Evolutionary conservation across 495 filamentous ascomycete species (phyloP), one percentile per base, ranked within the genome.

Genomic region (Clavariopsis aquatica): DNA sequence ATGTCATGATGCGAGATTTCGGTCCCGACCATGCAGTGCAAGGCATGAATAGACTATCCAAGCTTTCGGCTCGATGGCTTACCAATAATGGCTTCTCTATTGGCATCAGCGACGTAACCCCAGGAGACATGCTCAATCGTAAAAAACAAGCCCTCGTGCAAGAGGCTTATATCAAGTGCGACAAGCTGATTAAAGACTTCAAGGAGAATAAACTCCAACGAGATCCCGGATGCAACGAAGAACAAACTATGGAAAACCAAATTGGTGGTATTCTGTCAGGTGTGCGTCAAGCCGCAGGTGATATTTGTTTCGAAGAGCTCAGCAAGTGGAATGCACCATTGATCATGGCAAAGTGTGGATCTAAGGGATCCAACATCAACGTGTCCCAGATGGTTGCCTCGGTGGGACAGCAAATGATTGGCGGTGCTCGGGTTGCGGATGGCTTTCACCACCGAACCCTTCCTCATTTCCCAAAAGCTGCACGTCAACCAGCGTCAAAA

Each of bases 311-410:
- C 72, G 82, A 82, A 15, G 90, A 92, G 54, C 81, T 98, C 56
- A 94, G 90, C 78, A 89, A 85, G 63, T 92, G 91, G 79, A 98
- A 98, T 71, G 87, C 94, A 2, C 92, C 94, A 10, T 79, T 97
- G 69, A 89, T 96, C 79, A 98, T 98, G 94, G 94, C 94, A 49
- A 95, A 89, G 47, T 96, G 90, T 9, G 94, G 94, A 31, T 96
- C 94, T 38, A 98, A 98, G 77, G 88, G 94, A 71, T 96, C 92
- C 1, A 88, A 88, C 72, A 96, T 98, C 82, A 98, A 98, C 80
- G 94, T 98, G 52, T 93, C 95, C 24, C 94, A 98, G 79, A 98
- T 98, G 94, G 88, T 98, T 74, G 92, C 95, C 34, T 87, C 91
- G 66, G 94, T 98, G 68, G 94, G 94, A 62, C 94, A 98, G 75